A percentile compares a stretch with the other conserved stretches of the same genome.
phyloP scores from a whole-genome alignment of 2,329 filamentous ascomycete species.

The Pyrenophora teres region DNA sequence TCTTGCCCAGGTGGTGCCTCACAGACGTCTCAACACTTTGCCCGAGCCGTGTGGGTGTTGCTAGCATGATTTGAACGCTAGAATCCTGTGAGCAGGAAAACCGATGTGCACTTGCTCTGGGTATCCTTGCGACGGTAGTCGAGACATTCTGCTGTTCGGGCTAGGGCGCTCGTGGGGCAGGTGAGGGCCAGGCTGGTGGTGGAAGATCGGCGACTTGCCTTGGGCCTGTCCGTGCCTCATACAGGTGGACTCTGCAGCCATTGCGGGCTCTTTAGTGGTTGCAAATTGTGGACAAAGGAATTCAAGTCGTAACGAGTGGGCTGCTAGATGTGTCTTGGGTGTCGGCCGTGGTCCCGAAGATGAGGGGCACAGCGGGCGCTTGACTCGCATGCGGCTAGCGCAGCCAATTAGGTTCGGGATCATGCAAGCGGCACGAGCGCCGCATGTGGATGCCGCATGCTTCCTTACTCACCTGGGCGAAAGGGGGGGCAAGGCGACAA shows the following conservation, averaged over 20 bases:
- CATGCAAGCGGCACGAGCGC: slow-evolving; percentile 6
- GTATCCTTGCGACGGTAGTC: slow-evolving; percentile 14
- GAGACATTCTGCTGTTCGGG: slow-evolving; percentile 8
- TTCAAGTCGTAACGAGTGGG: neutral
- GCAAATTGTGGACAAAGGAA: neutral
- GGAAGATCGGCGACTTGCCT: slow-evolving; percentile 18
- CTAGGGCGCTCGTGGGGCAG: slow-evolving; percentile 16
- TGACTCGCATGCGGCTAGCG: slow-evolving; percentile 7
- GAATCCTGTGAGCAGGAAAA: slow-evolving; percentile 14
- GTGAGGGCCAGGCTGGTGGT: neutral
- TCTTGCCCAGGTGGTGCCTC: neutral
- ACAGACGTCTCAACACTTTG: slow-evolving; percentile 17
- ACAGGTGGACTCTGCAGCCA: neutral
- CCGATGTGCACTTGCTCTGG: slow-evolving; percentile 6
- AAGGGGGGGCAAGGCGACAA: slow-evolving; percentile 2
- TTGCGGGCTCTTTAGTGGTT: neutral
- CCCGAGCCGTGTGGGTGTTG: slow-evolving; percentile 4
- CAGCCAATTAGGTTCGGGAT: slow-evolving; percentile 4
- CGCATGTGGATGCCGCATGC: neutral
- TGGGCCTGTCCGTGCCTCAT: slow-evolving; percentile 1
- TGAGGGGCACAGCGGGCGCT: slow-evolving; percentile 5
- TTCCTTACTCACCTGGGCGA: neutral
- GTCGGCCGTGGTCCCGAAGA: neutral
- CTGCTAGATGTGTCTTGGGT: neutral
- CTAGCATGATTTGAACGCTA: slow-evolving; percentile 10